phyloP scores from a whole-genome alignment of 2,329 filamentous ascomycete species.

The Tympanopsis confertula region DNA sequence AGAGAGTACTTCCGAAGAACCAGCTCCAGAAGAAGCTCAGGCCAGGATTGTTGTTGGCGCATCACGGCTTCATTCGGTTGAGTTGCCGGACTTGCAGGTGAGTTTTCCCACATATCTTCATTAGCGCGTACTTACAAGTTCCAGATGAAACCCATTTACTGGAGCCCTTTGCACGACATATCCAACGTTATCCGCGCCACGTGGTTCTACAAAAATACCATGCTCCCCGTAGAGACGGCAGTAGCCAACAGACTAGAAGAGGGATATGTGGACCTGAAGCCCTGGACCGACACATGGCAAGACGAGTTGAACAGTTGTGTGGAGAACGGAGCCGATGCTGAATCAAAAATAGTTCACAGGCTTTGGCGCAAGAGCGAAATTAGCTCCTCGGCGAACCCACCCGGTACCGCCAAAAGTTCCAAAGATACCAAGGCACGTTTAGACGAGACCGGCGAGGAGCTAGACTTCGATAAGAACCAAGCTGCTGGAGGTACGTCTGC shows the following conservation, averaged over 20 bases:
- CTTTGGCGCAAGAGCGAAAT: neutral
- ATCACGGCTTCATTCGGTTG: constrained; percentile 51
- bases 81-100: constrained; percentile 32
- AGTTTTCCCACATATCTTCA: constrained; percentile 12
- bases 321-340: constrained; percentile 52
- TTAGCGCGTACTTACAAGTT: constrained; percentile 46
- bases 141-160: constrained; percentile 60
- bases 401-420: neutral
- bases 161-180: constrained; percentile 55
- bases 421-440: neutral
- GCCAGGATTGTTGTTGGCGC: constrained; percentile 47
- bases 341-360: constrained; percentile 40
- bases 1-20: neutral
- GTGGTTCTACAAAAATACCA: constrained; percentile 62
- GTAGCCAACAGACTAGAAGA: constrained; percentile 56
- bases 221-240: constrained; percentile 54
- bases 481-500: constrained; percentile 25
- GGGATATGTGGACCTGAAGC: constrained; percentile 50
- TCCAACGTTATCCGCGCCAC: constrained; percentile 51
- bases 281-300: constrained; percentile 58
- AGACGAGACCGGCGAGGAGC: neutral
- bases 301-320: constrained; percentile 57
- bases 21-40: constrained; percentile 11
- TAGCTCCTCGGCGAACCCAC: no score
- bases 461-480: constrained; percentile 11